Evolutionary conservation across 2,329 filamentous ascomycete genomes (phyloP), one percentile per base, ranked within the genome.

Genomic region (Cladosporium sp.): DNA sequence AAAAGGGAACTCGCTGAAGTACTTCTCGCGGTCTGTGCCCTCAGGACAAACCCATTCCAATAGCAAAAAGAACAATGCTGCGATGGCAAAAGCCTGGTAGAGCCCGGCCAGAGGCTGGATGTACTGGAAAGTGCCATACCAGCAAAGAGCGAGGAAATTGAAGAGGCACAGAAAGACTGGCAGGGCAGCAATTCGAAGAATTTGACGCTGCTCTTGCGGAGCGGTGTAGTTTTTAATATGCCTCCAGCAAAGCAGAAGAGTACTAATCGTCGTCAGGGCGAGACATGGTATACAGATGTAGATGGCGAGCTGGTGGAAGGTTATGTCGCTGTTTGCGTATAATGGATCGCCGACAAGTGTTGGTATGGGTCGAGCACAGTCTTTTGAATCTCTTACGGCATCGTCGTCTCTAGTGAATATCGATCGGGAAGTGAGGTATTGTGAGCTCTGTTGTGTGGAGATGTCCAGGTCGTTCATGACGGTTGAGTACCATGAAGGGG

Each of bases 171-270:
- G 57, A n/a, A 51, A 51, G 8, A 51, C 44, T 2, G 55, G 56
- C 13, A 56, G 27, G 20, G 47, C 47, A 18, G 54, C 38, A 27
- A 57, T 56, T 11, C 56, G 51, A 2, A 58, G 43, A 20, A 58
- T 57, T 34, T 58, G 56, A 12, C 56, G 54, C 38, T 58, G 56
- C 50, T 58, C 56, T 40, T 57, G 54, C 13, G 55, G 53, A 18
- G 44, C 51, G 7, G 50, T 58, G 47, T 55, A 58, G 19, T 43
- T 39, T 32, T 39, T 51, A 4, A 58, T 30, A 38, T 58, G 55
- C 34, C 39, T 39, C 48, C 50, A 58, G 22, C 24, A 43, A 7
- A 53, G 42, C 22, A 40, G 39, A 9, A 49, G 4, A 4, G 44
- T 41, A 11, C 53, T 57, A 17, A 57, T 39, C 32, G 36, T 48